Evolutionary conservation across 169 alveolate genomes (phyloP).

Genomic region (Eimeria mitis): DNA sequence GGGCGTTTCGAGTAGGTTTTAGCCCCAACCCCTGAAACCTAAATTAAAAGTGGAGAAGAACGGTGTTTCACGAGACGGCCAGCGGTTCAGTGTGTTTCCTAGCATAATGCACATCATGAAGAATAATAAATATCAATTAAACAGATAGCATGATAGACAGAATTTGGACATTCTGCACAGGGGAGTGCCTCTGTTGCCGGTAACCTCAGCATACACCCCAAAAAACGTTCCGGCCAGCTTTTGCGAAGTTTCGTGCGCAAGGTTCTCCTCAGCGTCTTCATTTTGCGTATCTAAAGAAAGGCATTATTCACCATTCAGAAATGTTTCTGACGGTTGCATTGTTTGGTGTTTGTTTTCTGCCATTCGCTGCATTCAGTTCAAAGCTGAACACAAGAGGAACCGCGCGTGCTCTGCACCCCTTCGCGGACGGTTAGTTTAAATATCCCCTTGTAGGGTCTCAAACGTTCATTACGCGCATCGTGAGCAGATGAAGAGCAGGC

Average conservation of each 20-base stretch:
- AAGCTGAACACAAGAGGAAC: neutral
- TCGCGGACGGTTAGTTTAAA: constrained; percentile 3
- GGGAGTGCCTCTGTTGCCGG: neutral
- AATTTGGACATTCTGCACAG: neutral
- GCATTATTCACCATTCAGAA: neutral
- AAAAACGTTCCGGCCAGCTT: neutral
- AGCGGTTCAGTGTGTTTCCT: neutral
- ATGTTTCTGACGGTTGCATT: neutral
- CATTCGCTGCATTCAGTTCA: neutral
- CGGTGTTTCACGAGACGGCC: neutral
- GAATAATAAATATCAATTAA: neutral
- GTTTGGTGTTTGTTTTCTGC: neutral
- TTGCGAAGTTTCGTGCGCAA: neutral
- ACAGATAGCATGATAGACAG: neutral
- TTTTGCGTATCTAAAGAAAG: neutral
- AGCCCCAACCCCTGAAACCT: neutral
- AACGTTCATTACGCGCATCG: neutral
- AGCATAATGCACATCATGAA: neutral
- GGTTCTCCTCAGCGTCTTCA: neutral
- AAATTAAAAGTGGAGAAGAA: neutral
- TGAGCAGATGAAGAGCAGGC: constrained; percentile 40
- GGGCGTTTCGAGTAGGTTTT: neutral
- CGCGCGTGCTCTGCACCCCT: constrained; percentile 12
- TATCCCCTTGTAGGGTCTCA: neutral
- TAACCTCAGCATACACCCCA: constrained; percentile 13